Evolutionary conservation across 1,284 basidiomycete genomes (phyloP), one percentile per base, ranked within the genome.

Genomic region (Leccinum fuscescens): DNA sequence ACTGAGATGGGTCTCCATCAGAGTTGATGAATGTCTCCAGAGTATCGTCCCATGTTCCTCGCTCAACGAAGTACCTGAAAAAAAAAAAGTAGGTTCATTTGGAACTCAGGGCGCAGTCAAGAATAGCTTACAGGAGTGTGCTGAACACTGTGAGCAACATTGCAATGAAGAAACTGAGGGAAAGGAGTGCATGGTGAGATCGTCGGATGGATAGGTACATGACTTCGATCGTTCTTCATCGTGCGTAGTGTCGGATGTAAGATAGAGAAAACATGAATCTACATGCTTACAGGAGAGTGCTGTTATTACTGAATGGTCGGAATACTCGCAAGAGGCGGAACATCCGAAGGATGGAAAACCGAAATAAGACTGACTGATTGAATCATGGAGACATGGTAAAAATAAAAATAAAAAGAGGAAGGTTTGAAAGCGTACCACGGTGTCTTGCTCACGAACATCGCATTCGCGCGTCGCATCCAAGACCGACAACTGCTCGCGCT

Each of bases 131-230:
- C 89, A 96, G 73, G 14, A 95, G 78, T 0, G 92, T 95, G 61
- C 91, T 93, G 73, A 93, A 95, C 14, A 95, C 85, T 3, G 92
- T 86, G 39, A 95, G 78, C 1, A 93, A 85, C 84, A 93, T 93
- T 56, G 88, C 74, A n/a, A 95, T 89, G 74, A 96, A 95, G 75
- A 95, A 96, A 2, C 85, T 84, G 42, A 96, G 85, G 0, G 93
- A 93, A 7, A 93, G 81, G 0, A 96, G 80, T 1, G 93, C 93
- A 66, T 96, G 91, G 69, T 92, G 89, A 0, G 92, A 94, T 61
- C 91, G 80, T 57, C 88, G 82, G 46, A 94, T 88, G n/a, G 92
- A 88, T 37, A 95, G 82, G 71, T 90, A 93, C 93, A 95, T 95
- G 66, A 95, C 92, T 78, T 95, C 92, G 61, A 95, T 95, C 0